Evolutionary conservation across 2,329 filamentous ascomycete species (phyloP).

Genomic region (Fonsecaea multimorphosa): DNA sequence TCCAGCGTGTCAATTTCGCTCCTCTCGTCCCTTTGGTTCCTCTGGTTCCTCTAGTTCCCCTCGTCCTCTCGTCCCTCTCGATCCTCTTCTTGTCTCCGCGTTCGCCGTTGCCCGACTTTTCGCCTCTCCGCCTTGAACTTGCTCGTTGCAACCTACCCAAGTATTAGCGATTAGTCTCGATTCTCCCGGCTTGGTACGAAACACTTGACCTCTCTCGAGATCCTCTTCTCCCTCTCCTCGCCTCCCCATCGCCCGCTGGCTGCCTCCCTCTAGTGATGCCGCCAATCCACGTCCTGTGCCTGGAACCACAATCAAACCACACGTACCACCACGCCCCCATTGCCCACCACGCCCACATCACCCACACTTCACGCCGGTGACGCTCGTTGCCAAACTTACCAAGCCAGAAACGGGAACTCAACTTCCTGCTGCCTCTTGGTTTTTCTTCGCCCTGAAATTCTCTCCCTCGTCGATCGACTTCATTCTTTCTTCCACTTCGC

Average conservation of each 20-base stretch:
- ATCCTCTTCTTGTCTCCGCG: conserved; percentile 2
- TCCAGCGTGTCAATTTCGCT: not conserved
- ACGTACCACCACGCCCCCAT: not conserved
- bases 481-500: not conserved
- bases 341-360: not conserved
- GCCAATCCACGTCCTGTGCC: not conserved
- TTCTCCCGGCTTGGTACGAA: not conserved
- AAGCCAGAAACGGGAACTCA: not conserved
- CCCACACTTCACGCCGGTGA: not conserved
- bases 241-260: conserved; percentile 4
- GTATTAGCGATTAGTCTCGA: not conserved
- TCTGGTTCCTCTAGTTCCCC: too few species aligned
- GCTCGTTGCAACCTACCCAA: not conserved
- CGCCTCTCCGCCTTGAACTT: conserved; percentile 3
- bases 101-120: conserved; percentile 9
- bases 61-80: too few species aligned
- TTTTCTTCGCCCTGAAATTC: conserved; percentile 2
- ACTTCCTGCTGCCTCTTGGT: not conserved
- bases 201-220: not conserved
- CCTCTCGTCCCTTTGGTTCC: too few species aligned
- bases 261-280: conserved; percentile 6
- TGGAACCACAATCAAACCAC: conserved; percentile 12
- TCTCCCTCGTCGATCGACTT: not conserved
- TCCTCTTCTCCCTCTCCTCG: not conserved
- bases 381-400: conserved; percentile 11